These are phyloP conservation scores for Elsinoe australis DNA, from an alignment of 2,329 filamentous ascomycete species.

Conservation along the genomic window DNA sequence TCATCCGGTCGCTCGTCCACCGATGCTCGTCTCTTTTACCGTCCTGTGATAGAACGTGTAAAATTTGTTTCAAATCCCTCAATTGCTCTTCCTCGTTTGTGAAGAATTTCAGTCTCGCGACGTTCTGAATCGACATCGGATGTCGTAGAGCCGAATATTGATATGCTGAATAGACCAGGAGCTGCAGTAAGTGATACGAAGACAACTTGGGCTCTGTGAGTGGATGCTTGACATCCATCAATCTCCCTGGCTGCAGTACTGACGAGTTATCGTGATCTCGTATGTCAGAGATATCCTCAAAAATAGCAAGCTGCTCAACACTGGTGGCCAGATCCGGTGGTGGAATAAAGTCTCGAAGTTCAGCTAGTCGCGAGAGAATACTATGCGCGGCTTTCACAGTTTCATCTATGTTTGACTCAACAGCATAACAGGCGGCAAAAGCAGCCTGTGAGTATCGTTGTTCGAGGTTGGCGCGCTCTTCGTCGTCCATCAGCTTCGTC, in stretches of 20 bases:
- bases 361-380: slow-evolving; percentile 52
- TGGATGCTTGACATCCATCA: slow-evolving; percentile 54
- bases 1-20: slow-evolving; percentile 55
- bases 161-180: slow-evolving; percentile 49
- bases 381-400: slow-evolving; percentile 54
- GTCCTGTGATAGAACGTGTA: slow-evolving; percentile 45
- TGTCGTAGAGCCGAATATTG: slow-evolving; percentile 37
- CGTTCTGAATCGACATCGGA: slow-evolving; percentile 35
- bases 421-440: slow-evolving; percentile 59
- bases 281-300: slow-evolving; percentile 31
- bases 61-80: slow-evolving; percentile 50
- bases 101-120: slow-evolving; percentile 55
- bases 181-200: slow-evolving; percentile 54
- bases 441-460: slow-evolving; percentile 59
- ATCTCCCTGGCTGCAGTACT: slow-evolving; percentile 34
- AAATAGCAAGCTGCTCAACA: slow-evolving; percentile 37
- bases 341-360: slow-evolving; percentile 53
- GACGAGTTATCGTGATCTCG: slow-evolving; percentile 18
- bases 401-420: slow-evolving; percentile 52
- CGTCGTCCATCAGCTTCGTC: slow-evolving; percentile 51
- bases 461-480: slow-evolving; percentile 53
- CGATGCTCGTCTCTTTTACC: slow-evolving; percentile 54
- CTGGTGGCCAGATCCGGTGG: slow-evolving; percentile 42
- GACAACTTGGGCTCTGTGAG: slow-evolving; percentile 54
- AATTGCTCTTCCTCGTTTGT: slow-evolving; percentile 59